A percentile compares a stretch with the other conserved stretches of the same genome.
Conservation (phyloP, 352 stramenopile species). For the Phytophthora capsici region DNA sequence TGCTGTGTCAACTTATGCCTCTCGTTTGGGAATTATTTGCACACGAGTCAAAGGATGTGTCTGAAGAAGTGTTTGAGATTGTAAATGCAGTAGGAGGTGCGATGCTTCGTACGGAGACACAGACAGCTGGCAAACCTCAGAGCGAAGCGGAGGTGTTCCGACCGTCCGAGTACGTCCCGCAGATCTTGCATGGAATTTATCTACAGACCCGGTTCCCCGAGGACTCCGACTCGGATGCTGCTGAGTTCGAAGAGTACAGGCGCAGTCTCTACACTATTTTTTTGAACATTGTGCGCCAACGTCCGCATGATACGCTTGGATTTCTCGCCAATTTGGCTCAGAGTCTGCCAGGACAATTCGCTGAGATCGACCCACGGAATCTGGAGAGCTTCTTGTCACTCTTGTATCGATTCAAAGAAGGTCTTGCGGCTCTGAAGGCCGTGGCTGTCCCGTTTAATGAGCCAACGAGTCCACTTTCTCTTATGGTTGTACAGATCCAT, state of each 20-base stretch:
- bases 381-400: constrained; percentile 85
- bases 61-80: constrained; percentile 87
- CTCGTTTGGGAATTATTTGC: constrained; percentile 85
- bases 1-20: constrained; percentile 79
- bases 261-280: constrained; percentile 89
- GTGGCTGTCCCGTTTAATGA: constrained; percentile 67
- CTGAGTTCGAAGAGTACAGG: constrained; percentile 87
- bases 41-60: constrained; percentile 85
- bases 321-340: constrained; percentile 74
- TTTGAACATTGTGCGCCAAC: constrained; percentile 83
- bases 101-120: constrained; percentile 66
- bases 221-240: constrained; percentile 74
- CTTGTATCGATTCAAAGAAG: constrained; percentile 87
- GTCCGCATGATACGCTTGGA: constrained; percentile 68
- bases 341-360: constrained; percentile 58
- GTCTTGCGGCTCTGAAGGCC: constrained; percentile 64
- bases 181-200: constrained; percentile 87
- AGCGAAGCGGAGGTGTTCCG: constrained; percentile 63
- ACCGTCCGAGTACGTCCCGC: constrained; percentile 75
- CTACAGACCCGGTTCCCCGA: constrained; percentile 82
- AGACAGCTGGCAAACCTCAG: constrained; percentile 27
- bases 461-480: constrained; percentile 64
- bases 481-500: constrained; percentile 78
- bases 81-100: constrained; percentile 77
- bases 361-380: constrained; percentile 59